Evolutionary conservation across 2,329 filamentous ascomycete genomes (phyloP).

Genomic region (Chalaropsis ovoidea): DNA sequence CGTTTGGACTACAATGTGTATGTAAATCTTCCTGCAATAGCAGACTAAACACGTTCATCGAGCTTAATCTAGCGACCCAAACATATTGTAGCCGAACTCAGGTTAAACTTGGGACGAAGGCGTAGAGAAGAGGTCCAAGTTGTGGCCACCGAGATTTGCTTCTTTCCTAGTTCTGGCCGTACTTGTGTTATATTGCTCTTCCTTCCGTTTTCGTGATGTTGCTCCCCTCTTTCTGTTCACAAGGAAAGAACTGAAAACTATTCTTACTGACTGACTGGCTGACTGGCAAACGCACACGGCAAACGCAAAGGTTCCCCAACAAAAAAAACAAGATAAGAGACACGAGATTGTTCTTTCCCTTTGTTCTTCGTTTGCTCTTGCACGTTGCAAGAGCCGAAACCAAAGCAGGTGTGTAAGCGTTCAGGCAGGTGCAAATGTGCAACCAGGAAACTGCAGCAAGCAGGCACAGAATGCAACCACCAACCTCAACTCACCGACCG

Average conservation of each 20-base stretch:
- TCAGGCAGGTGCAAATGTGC: not conserved
- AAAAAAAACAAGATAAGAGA: not conserved
- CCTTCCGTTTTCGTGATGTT: not conserved
- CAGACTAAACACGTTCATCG: not conserved
- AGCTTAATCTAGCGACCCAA: not conserved
- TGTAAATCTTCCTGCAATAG: slow-evolving; percentile 3
- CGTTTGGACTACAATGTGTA: not conserved
- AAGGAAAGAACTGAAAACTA: not conserved
- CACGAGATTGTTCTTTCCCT: not conserved
- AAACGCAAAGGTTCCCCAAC: not conserved
- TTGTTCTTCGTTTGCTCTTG: not conserved
- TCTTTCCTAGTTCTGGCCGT: not conserved
- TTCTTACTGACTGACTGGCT: not conserved
- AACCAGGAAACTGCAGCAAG: not conserved
- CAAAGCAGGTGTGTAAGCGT: not conserved
- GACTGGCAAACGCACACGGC: not conserved
- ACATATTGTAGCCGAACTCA: not conserved
- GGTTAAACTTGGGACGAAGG: slow-evolving; percentile 3
- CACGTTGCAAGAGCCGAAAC: slow-evolving; percentile 2
- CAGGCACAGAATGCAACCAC: not conserved
- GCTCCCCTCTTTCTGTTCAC: not conserved
- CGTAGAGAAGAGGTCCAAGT: not conserved
- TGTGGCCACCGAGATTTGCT: not conserved
- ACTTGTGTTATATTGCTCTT: not conserved
- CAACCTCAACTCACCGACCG: not conserved